These are phyloP conservation scores for Aurifilum marmelostoma DNA, from an alignment of 2,329 filamentous ascomycete species.

Conservation along the genomic window DNA sequence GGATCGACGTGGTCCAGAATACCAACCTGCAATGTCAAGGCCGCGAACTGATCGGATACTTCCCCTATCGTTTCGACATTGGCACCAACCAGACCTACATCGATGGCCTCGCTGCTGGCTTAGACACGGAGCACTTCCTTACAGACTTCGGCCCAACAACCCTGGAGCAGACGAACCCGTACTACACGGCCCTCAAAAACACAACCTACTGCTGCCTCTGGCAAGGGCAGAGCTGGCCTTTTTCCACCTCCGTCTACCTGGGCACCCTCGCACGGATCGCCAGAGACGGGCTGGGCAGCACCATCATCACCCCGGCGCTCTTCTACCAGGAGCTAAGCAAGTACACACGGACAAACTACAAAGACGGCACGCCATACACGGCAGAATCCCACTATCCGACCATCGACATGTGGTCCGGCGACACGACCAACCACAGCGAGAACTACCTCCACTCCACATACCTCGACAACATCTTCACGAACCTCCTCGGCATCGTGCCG, in stretches of 20 bases:
- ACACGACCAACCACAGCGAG: conserved; percentile 6
- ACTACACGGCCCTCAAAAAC: not conserved
- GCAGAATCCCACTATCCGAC: not conserved
- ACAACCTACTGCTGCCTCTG: conserved; percentile 2
- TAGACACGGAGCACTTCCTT: not conserved
- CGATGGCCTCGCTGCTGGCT: not conserved
- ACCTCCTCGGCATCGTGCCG: not conserved
- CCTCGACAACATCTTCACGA: conserved; percentile 7
- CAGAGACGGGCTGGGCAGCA: not conserved
- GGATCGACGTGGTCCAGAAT: not conserved
- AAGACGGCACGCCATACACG: not conserved
- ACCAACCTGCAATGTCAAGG: not conserved
- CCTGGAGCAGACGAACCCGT: not conserved
- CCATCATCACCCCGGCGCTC: not conserved
- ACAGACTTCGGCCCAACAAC: not conserved
- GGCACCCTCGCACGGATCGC: not conserved
- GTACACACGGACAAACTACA: not conserved
- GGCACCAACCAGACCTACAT: conserved; percentile 1
- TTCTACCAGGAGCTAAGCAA: not conserved
- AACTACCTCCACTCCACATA: conserved; percentile 1
- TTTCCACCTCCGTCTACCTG: not conserved
- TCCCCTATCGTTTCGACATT: not conserved
- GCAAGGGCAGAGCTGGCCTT: not conserved
- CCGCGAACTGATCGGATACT: not conserved
- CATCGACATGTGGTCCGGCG: not conserved